phyloP scores from a whole-genome alignment of 2,329 filamentous ascomycete species.

The Colletotrichum phormii region DNA sequence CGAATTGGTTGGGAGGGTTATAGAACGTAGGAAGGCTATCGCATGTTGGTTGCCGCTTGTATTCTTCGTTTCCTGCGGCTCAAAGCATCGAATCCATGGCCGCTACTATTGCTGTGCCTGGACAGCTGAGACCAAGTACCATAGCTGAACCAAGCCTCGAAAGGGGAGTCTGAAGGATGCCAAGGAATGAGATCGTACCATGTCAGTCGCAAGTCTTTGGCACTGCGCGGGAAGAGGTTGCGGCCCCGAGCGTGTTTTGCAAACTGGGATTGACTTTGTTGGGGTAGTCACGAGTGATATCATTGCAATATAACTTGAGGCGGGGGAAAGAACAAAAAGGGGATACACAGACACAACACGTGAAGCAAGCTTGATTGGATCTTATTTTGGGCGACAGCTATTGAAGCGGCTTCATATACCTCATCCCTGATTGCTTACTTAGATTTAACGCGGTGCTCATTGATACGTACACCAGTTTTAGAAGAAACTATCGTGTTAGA shows the following conservation, averaged over 20 bases:
- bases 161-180: background rate
- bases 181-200: constrained; percentile 1
- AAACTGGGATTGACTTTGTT: constrained; percentile 24
- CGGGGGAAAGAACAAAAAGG: background rate
- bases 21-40: too few relatives aligned
- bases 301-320: constrained; percentile 1
- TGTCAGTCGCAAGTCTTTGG: background rate
- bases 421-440: too few relatives aligned
- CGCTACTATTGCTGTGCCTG: constrained; percentile 3
- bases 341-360: background rate
- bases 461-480: too few relatives aligned
- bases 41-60: background rate
- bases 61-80: constrained; percentile 11
- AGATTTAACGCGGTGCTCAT: too few relatives aligned
- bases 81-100: background rate
- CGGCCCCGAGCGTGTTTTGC: background rate
- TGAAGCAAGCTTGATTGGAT: background rate
- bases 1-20: too few relatives aligned
- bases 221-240: background rate
- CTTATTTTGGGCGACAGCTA: background rate
- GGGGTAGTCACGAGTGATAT: constrained; percentile 21
- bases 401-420: background rate
- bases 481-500: background rate
- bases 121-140: background rate
- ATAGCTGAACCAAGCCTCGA: background rate